Evolutionary conservation across 1,139 yeast species (phyloP).

Genomic region (Saccharomyces hybrid): DNA sequence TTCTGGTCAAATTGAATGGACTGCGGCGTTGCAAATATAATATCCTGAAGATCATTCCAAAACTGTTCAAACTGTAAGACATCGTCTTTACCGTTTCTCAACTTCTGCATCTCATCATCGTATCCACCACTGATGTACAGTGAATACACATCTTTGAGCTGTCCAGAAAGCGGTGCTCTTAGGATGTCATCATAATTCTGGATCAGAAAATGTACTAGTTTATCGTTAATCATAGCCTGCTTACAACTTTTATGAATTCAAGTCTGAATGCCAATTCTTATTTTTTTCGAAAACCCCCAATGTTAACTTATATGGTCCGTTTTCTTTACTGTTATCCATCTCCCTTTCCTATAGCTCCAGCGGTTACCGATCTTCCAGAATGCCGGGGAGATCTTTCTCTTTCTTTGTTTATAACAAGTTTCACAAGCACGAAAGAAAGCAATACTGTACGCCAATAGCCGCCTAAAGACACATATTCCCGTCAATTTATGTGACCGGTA

Average conservation of each 20-base stretch:
- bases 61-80: neutral
- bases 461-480: too few species aligned
- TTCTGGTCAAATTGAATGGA: neutral
- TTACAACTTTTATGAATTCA: neutral
- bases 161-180: conserved; percentile 10
- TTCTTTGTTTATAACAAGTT: neutral
- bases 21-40: neutral
- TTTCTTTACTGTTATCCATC: neutral
- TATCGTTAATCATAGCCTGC: conserved; percentile 2
- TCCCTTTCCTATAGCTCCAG: neutral
- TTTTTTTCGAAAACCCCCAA: neutral
- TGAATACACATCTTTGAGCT: conserved; percentile 7
- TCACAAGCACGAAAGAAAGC: neutral
- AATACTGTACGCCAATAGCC: too few species aligned
- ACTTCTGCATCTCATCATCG: neutral
- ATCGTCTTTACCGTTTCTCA: neutral
- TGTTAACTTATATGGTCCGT: neutral
- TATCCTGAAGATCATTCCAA: neutral
- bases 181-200: conserved; percentile 9
- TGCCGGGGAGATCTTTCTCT: neutral
- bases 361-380: neutral
- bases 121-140: conserved; percentile 5
- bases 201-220: conserved; percentile 9
- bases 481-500: neutral
- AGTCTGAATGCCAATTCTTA: neutral